A percentile compares a stretch with the other conserved stretches of the same genome.
Evolutionary conservation across 1,284 basidiomycete genomes (phyloP).

Genomic region (Rhizoctonia solani): DNA sequence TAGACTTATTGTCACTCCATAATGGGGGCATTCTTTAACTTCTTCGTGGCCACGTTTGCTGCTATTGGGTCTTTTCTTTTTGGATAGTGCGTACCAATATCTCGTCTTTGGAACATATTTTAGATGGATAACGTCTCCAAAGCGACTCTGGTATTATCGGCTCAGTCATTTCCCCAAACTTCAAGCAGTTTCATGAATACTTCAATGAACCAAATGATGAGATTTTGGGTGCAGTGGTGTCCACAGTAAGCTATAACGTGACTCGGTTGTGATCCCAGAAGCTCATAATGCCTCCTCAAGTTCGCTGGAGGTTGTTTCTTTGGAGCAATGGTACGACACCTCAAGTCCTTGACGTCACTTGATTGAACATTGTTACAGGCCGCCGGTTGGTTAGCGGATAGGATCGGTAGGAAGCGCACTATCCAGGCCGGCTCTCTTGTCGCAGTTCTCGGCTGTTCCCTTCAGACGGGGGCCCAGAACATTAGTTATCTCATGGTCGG

Average conservation of each 20-base stretch:
- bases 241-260: slow-evolving; percentile 16
- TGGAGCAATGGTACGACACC: slow-evolving; percentile 9
- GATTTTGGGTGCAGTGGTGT: slow-evolving; percentile 43
- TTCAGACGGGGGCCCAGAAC: slow-evolving; percentile 44
- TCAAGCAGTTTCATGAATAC: slow-evolving; percentile 42
- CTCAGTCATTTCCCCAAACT: slow-evolving; percentile 29
- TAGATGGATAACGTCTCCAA: slow-evolving; percentile 32
- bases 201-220: slow-evolving; percentile 37
- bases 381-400: slow-evolving; percentile 40
- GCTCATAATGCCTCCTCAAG: slow-evolving; percentile 19
- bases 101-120: background rate
- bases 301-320: slow-evolving; percentile 45
- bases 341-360: background rate
- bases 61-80: slow-evolving; percentile 38
- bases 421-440: slow-evolving; percentile 44
- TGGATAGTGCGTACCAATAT: slow-evolving; percentile 40
- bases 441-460: slow-evolving; percentile 42
- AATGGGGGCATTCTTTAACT: slow-evolving; percentile 31
- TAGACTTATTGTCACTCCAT: slow-evolving; percentile 9
- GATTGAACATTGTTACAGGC: slow-evolving; percentile 1
- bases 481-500: slow-evolving; percentile 47
- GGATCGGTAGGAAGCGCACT: slow-evolving; percentile 43
- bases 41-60: slow-evolving; percentile 32
- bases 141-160: slow-evolving; percentile 41
- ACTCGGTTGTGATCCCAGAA: background rate